A percentile compares a stretch with the other conserved stretches of the same genome.
Conservation (phyloP, 768 basidiomycete genomes). For the Auriculariales sp. region DNA sequence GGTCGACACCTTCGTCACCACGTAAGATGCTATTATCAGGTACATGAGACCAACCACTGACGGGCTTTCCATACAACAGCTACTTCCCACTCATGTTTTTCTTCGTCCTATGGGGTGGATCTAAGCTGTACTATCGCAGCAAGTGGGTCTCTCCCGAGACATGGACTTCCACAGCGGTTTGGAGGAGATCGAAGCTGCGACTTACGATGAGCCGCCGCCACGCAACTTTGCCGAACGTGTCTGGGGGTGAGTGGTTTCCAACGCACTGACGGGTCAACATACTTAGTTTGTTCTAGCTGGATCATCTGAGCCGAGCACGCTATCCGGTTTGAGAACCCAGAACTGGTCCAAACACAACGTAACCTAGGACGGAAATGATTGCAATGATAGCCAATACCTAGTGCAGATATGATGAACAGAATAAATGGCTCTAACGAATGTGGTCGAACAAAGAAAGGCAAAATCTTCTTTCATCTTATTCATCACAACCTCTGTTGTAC, state of each 20-base stretch:
- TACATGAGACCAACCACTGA: background rate
- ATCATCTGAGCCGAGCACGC: no score
- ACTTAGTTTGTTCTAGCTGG: no score
- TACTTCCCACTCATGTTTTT: slow-evolving; percentile 58
- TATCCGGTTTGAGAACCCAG: no score
- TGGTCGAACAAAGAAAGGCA: no score
- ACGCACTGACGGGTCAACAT: no score
- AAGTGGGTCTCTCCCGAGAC: slow-evolving; percentile 32
- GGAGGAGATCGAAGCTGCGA: slow-evolving; percentile 49
- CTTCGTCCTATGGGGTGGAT: slow-evolving; percentile 55
- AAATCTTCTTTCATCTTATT: no score
- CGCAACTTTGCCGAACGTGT: slow-evolving; percentile 51
- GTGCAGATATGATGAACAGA: no score
- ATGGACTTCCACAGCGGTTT: slow-evolving; percentile 78
- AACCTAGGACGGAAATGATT: no score
- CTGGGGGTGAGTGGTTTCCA: slow-evolving; percentile 78
- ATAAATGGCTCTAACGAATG: no score
- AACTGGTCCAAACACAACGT: no score
- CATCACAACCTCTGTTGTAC: no score
- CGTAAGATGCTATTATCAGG: background rate
- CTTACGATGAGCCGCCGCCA: slow-evolving; percentile 55
- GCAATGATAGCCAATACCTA: no score
- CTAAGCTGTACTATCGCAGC: slow-evolving; percentile 38
- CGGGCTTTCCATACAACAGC: slow-evolving; percentile 19
- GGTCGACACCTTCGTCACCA: slow-evolving; percentile 56